phyloP scores from a whole-genome alignment of 306 rosid genomes.

The Rosa chinensis region DNA sequence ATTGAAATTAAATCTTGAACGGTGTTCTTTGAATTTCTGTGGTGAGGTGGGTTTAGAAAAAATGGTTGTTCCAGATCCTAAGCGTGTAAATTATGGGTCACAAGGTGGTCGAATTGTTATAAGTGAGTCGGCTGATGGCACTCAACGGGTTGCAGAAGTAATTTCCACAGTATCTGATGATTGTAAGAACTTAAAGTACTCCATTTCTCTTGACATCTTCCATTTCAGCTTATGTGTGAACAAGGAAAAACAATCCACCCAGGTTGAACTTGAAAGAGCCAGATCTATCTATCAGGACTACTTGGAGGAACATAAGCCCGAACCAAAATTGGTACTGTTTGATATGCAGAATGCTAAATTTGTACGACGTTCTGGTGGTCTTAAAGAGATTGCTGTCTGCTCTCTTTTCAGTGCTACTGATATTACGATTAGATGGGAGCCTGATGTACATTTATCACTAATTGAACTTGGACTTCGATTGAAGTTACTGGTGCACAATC shows the following conservation, averaged over 20 bases:
- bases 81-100: conserved; percentile 91
- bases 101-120: conserved; percentile 86
- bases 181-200: conserved; percentile 62
- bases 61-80: conserved; percentile 78
- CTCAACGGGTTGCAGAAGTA: conserved; percentile 76
- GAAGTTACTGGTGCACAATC: conserved; percentile 71
- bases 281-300: conserved; percentile 81
- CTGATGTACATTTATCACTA: conserved; percentile 81
- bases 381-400: conserved; percentile 83
- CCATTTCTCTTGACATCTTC: conserved; percentile 79
- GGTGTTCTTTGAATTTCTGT: conserved; percentile 71
- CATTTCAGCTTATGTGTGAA: conserved; percentile 76
- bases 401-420: conserved; percentile 98
- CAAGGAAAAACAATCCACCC: conserved; percentile 89
- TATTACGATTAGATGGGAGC: conserved; percentile 90
- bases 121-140: conserved; percentile 72
- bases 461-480: conserved; percentile 74
- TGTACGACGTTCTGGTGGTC: conserved; percentile 87
- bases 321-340: conserved; percentile 67
- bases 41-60: conserved; percentile 80
- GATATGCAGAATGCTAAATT: conserved; percentile 97
- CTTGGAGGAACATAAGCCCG: conserved; percentile 65
- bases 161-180: conserved; percentile 65
- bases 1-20: conserved; percentile 78
- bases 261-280: conserved; percentile 91